Evolutionary conservation across 179 eudicot species (phyloP), one percentile per base, ranked within the genome.

Genomic region (Actinidia chinensis): DNA sequence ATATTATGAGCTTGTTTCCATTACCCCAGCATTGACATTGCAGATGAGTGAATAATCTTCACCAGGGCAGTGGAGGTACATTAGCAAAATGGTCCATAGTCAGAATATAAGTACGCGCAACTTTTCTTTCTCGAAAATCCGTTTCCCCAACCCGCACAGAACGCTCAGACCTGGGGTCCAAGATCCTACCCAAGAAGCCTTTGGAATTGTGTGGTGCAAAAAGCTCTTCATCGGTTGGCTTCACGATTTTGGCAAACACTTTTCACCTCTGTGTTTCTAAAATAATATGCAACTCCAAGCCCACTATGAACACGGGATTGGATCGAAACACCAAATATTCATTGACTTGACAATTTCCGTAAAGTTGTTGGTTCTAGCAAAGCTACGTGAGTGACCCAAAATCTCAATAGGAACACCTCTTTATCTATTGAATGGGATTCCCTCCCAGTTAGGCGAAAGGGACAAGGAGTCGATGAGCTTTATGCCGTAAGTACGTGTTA

Each of bases 171-270:
- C 93, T 1, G 93, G 90, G 63, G 89, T 6, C 93, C 93, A 25
- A 90, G 88, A 61, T 91, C 84, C 82, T 85, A 13, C 93, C 93
- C 63, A 87, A 83, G 46, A 88, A 86, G 60, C 93, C 93, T 64
- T 90, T 90, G 0, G 91, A 91, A 70, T 88, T 90, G 78, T 90
- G 88, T 10, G 93, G 93, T 6, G 93, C 93, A 85, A 90, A 84
- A 74, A 90, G 93, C 50, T 90, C 93, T 75, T 90, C 93, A 75
- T 88, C 93, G 0, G 93, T 90, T 42, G 93, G 91, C 80, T 88
- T 90, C 73, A 90, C 79, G 47, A 90, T 90, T n/a, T n/a, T n/a
- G 64, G 93, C 91, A 70, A 83, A n/a, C 84, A 73, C 80, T 80
- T n/a, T 75, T 84, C 91, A 22, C 91, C 89, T 48, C 61, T 58